Percentiles rank a stretch among this genome's conserved stretches.
phyloP scores from a whole-genome alignment of 2,329 filamentous ascomycete genomes.

The Dactylellina sp. region DNA sequence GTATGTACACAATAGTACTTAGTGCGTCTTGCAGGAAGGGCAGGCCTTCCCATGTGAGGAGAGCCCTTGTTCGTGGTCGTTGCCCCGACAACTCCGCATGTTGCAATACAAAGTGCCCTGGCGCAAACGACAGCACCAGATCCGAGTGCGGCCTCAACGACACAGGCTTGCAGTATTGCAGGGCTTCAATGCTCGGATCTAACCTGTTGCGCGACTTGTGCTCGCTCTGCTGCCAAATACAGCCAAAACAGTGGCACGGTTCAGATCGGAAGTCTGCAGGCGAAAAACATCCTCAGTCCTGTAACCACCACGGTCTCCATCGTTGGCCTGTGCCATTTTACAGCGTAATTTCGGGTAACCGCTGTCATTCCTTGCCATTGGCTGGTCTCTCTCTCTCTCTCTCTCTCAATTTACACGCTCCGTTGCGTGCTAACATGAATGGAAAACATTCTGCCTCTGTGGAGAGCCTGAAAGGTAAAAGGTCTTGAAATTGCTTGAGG shows the following conservation, averaged over 20 bases:
- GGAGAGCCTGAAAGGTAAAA: background rate
- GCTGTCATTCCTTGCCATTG: slow-evolving; percentile 36
- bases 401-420: slow-evolving; percentile 4
- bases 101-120: background rate
- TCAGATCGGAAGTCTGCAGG: slow-evolving; percentile 33
- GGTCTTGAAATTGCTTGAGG: slow-evolving; percentile 4
- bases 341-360: slow-evolving; percentile 39
- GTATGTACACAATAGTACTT: no score
- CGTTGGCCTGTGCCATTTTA: slow-evolving; percentile 33
- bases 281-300: slow-evolving; percentile 21
- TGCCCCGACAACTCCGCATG: slow-evolving; percentile 40
- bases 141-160: slow-evolving; percentile 19
- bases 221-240: slow-evolving; percentile 24
- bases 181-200: background rate
- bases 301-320: slow-evolving; percentile 20
- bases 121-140: slow-evolving; percentile 29
- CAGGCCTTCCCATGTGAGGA: no score
- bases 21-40: no score
- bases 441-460: slow-evolving; percentile 15
- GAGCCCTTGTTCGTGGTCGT: slow-evolving; percentile 24
- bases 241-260: slow-evolving; percentile 36
- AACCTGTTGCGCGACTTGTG: slow-evolving; percentile 35
- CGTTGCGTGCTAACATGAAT: background rate
- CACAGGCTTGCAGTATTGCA: background rate
- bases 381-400: background rate